Evolutionary conservation across 805 yeast species (phyloP).

Genomic region (Metschnikowia vanudenii): DNA sequence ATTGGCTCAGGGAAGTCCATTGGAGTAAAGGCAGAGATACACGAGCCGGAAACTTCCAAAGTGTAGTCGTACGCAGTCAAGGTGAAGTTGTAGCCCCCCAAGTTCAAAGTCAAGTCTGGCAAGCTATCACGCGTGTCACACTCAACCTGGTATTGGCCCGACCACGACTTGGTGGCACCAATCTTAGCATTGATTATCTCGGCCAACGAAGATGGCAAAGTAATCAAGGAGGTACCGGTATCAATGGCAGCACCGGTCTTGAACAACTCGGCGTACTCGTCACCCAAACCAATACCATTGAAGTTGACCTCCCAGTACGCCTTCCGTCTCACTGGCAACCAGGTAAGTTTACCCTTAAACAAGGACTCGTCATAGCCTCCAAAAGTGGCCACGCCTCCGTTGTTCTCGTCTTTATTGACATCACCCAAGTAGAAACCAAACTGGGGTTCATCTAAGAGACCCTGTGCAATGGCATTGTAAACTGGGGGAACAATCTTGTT

Average conservation of each 20-base stretch:
- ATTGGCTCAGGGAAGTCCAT: constrained; percentile 97
- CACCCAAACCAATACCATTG: constrained; percentile 88
- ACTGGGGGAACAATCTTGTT: constrained; percentile 90
- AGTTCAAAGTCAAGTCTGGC: constrained; percentile 90
- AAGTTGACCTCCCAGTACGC: constrained; percentile 99
- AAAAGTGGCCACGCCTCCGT: constrained; percentile 91
- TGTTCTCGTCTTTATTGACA: constrained; percentile 57
- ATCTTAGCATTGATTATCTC: constrained; percentile 93
- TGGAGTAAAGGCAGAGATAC: constrained; percentile 95
- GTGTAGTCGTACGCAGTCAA: constrained; percentile 89
- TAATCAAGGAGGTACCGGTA: constrained; percentile 96
- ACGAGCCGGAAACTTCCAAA: constrained; percentile 89
- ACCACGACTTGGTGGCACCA: constrained; percentile 97
- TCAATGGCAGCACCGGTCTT: constrained; percentile 96
- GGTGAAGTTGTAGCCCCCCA: constrained; percentile 89
- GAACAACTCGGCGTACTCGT: constrained; percentile 80
- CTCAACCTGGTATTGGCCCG: constrained; percentile 93
- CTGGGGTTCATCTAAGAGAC: constrained; percentile 77
- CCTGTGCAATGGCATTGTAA: constrained; percentile 81
- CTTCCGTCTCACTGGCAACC: constrained; percentile 98
- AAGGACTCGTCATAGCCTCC: constrained; percentile 86
- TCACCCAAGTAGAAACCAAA: constrained; percentile 92
- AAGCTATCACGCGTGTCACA: constrained; percentile 80
- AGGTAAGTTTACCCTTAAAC: constrained; percentile 80
- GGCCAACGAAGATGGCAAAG: constrained; percentile 92